Evolutionary conservation across 2,329 filamentous ascomycete genomes (phyloP).

Genomic region (Monosporascus sp.): DNA sequence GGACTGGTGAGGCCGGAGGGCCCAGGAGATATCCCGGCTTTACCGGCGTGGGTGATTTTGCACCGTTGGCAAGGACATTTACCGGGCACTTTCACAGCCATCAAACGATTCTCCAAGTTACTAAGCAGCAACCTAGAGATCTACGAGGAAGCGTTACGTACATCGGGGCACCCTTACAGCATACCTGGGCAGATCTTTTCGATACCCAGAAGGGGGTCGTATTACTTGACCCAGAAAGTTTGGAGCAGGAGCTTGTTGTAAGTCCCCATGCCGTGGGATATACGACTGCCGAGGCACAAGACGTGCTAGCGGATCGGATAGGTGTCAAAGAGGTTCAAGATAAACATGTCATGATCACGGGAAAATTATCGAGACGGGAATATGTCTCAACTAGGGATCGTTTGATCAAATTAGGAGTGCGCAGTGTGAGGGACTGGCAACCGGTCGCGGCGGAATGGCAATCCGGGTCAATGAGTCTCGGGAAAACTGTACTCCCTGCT

Average conservation of each 20-base stretch:
- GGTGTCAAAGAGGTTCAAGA: conserved; percentile 11
- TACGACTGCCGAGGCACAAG: conserved; percentile 13
- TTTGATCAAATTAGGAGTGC: conserved; percentile 22
- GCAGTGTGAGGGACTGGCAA: conserved; percentile 23
- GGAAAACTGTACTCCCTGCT: conserved; percentile 5
- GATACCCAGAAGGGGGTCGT: conserved; percentile 24
- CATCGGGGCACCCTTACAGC: conserved; percentile 26
- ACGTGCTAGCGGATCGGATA: conserved; percentile 16
- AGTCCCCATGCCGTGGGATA: conserved; percentile 25
- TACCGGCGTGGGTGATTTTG: conserved; percentile 21
- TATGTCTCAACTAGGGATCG: conserved; percentile 23
- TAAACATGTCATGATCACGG: conserved; percentile 28
- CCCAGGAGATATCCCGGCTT: conserved; percentile 21
- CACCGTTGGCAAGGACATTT: conserved; percentile 25
- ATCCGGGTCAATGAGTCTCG: conserved; percentile 1
- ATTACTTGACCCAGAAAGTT: conserved; percentile 24
- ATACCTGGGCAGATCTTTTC: conserved; percentile 27
- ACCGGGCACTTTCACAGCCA: conserved; percentile 29
- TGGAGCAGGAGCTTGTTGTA: conserved; percentile 20
- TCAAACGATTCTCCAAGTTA: conserved; percentile 23
- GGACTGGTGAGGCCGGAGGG: conserved; percentile 2
- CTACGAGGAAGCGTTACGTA: conserved; percentile 25
- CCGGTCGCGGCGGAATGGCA: conserved; percentile 8
- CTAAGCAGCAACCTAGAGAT: background rate
- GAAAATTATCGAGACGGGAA: conserved; percentile 18